Conservation (phyloP, 2,329 filamentous ascomycete species). For the Fusarium dlaminii region DNA sequence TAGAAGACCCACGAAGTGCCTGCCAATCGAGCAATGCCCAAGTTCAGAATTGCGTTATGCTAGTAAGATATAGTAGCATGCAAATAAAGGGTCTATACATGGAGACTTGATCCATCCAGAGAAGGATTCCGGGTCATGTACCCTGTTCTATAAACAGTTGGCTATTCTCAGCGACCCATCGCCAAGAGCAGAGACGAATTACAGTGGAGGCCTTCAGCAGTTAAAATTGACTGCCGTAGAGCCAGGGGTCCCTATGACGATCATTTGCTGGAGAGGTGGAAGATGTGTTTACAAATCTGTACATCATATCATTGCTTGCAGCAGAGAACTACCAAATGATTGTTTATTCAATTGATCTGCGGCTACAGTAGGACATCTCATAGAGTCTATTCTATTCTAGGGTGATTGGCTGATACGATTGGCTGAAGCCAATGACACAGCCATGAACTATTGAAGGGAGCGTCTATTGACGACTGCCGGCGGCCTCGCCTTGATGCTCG, state of each 20-base stretch:
- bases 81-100: background rate
- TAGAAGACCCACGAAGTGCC: background rate
- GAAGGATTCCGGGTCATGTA: background rate
- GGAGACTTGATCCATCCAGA: background rate
- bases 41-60: background rate
- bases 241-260: constrained; percentile 13
- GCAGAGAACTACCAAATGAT: background rate
- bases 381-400: background rate
- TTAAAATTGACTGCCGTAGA: constrained; percentile 2
- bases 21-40: background rate
- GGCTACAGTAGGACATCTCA: background rate
- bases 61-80: background rate
- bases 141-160: background rate
- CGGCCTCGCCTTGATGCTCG: background rate
- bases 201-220: background rate
- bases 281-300: background rate
- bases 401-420: constrained; percentile 6
- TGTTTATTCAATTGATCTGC: background rate
- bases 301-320: constrained; percentile 2
- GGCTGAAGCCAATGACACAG: background rate
- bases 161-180: background rate
- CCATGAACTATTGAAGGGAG: background rate
- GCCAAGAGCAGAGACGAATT: constrained; percentile 3
- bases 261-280: background rate
- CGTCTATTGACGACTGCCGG: background rate